Evolutionary conservation across 306 rosid species (phyloP).

Genomic region (Quercus wislizeni): DNA sequence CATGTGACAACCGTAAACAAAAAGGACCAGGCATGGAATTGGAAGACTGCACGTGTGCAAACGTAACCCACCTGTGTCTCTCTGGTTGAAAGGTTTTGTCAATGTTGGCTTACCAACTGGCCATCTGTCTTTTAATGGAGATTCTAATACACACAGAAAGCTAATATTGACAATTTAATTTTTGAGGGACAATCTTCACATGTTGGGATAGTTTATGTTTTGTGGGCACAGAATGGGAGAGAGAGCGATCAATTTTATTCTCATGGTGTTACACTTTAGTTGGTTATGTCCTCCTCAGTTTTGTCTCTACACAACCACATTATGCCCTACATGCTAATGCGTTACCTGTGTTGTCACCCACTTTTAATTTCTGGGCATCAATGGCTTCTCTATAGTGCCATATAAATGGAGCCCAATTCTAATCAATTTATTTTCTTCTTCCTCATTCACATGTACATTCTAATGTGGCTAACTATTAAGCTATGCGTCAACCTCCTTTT

Average conservation of each 20-base stretch:
- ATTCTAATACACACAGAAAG: slow-evolving; percentile 4
- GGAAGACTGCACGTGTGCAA: slow-evolving; percentile 43
- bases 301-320: slow-evolving; percentile 18
- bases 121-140: slow-evolving; percentile 10
- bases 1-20: slow-evolving; percentile 11
- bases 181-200: slow-evolving; percentile 34
- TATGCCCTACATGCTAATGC: not conserved
- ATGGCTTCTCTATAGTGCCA: not conserved
- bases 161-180: slow-evolving; percentile 17
- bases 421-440: not conserved
- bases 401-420: not conserved
- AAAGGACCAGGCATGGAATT: not conserved
- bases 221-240: slow-evolving; percentile 24
- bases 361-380: not conserved
- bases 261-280: not conserved
- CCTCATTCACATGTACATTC: not conserved
- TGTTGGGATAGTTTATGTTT: slow-evolving; percentile 22
- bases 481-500: slow-evolving; percentile 14
- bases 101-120: slow-evolving; percentile 53
- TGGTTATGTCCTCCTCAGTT: not conserved
- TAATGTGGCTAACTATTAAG: slow-evolving; percentile 18
- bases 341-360: not conserved
- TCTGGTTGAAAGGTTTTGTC: slow-evolving; percentile 41
- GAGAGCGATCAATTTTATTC: slow-evolving; percentile 5
- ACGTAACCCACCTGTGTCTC: not conserved